phyloP scores from a whole-genome alignment of 1,284 basidiomycete genomes.

The Porodaedalea pini region DNA sequence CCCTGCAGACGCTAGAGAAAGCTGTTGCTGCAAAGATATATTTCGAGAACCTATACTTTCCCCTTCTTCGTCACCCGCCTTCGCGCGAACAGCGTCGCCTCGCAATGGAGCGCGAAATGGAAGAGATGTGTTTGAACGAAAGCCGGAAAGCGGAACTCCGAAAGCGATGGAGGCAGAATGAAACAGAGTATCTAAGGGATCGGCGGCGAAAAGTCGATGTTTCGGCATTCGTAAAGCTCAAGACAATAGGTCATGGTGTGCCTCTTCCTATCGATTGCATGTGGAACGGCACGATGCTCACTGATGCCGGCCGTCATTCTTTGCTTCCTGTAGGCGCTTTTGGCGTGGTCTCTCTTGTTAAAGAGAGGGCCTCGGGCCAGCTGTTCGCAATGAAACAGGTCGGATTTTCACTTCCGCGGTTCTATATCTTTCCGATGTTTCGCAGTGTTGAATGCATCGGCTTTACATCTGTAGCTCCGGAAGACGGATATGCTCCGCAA shows the following conservation, averaged over 20 bases:
- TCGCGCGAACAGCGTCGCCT: constrained; percentile 80
- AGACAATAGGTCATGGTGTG: constrained; percentile 93
- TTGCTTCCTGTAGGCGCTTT: constrained; percentile 67
- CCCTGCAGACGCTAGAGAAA: constrained; percentile 87
- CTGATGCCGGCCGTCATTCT: constrained; percentile 21
- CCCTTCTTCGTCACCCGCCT: constrained; percentile 80
- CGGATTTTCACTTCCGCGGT: constrained; percentile 28
- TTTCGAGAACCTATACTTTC: constrained; percentile 96
- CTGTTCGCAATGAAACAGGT: constrained; percentile 98
- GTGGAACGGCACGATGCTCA: constrained; percentile 19
- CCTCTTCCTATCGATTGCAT: constrained; percentile 15
- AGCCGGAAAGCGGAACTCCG: constrained; percentile 71
- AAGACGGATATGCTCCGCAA: constrained; percentile 97
- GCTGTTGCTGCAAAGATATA: constrained; percentile 90
- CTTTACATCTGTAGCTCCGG: constrained; percentile 56
- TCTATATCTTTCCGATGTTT: constrained; percentile 18
- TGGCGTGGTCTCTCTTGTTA: constrained; percentile 92
- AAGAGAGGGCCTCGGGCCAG: constrained; percentile 73
- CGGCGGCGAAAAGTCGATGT: constrained; percentile 78
- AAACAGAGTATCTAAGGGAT: constrained; percentile 87
- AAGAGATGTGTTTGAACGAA: constrained; percentile 65
- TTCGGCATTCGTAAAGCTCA: constrained; percentile 83
- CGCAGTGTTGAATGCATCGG: constrained; percentile 26
- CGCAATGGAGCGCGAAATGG: constrained; percentile 87
- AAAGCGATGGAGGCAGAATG: constrained; percentile 78